Evolutionary conservation across 2,329 filamentous ascomycete genomes (phyloP).

Genomic region (Alternaria sp.): DNA sequence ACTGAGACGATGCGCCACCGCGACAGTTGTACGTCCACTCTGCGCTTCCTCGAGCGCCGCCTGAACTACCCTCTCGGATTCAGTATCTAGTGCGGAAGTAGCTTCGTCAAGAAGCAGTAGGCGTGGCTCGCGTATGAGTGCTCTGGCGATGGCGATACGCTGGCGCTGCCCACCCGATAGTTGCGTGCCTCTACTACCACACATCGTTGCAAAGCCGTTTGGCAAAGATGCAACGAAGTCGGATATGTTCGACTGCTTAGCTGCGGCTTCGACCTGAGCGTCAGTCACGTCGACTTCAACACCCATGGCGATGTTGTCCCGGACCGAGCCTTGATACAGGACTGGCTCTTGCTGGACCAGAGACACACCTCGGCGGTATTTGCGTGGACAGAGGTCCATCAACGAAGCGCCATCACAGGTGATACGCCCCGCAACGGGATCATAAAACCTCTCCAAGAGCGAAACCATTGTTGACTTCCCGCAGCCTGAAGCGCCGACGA

Average conservation of each 20-base stretch:
- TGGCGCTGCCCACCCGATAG: slow-evolving; percentile 85
- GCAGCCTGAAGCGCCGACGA: slow-evolving; percentile 91
- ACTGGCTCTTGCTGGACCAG: slow-evolving; percentile 95
- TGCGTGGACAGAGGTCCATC: slow-evolving; percentile 73
- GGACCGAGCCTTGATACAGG: slow-evolving; percentile 89
- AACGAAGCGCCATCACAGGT: slow-evolving; percentile 83
- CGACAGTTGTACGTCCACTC: slow-evolving; percentile 87
- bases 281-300: slow-evolving; percentile 72
- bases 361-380: slow-evolving; percentile 82
- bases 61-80: slow-evolving; percentile 75
- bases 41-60: slow-evolving; percentile 81
- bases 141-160: slow-evolving; percentile 89
- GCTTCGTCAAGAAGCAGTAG: slow-evolving; percentile 63
- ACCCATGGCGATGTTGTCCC: slow-evolving; percentile 82
- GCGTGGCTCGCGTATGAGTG: slow-evolving; percentile 87
- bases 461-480: slow-evolving; percentile 94
- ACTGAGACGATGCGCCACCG: slow-evolving; percentile 87
- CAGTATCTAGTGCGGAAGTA: slow-evolving; percentile 45
- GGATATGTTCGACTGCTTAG: slow-evolving; percentile 64
- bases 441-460: slow-evolving; percentile 92
- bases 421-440: slow-evolving; percentile 79
- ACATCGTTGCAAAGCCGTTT: slow-evolving; percentile 62
- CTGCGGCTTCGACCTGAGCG: slow-evolving; percentile 75
- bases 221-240: slow-evolving; percentile 45
- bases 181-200: slow-evolving; percentile 43